Conservation (phyloP, 2,329 filamentous ascomycete genomes). For the Monosporascus sp. region DNA sequence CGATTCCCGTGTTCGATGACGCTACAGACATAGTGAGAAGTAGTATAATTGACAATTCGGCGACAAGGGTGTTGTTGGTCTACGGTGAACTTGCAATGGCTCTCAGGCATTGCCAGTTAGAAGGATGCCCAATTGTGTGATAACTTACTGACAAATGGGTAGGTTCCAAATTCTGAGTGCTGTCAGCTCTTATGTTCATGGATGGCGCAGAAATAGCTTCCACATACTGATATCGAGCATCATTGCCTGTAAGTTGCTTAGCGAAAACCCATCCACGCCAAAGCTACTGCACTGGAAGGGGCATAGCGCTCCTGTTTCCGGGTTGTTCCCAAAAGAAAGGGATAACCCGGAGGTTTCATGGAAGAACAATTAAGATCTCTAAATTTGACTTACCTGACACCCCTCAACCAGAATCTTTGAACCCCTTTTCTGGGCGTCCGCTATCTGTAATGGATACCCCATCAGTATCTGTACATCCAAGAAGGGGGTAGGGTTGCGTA, state of each 20-base stretch:
- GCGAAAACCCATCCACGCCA: neutral
- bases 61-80: too few relatives aligned
- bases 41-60: too few relatives aligned
- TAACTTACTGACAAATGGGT: slow-evolving; percentile 34
- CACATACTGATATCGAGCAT: slow-evolving; percentile 49
- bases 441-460: neutral
- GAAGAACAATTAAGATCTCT: slow-evolving; percentile 32
- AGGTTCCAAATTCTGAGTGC: slow-evolving; percentile 43
- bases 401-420: slow-evolving; percentile 57
- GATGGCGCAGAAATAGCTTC: too few relatives aligned
- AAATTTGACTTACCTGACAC: neutral
- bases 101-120: too few relatives aligned
- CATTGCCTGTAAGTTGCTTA: neutral
- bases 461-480: slow-evolving; percentile 44
- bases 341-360: neutral
- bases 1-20: slow-evolving; percentile 13
- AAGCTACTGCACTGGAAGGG: neutral
- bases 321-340: neutral
- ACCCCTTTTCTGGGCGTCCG: slow-evolving; percentile 42
- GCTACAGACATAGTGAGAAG: neutral
- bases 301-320: neutral
- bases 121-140: neutral
- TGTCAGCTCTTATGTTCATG: neutral
- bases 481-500: slow-evolving; percentile 31
- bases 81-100: too few relatives aligned